These are phyloP conservation scores for Cryptococcus hybrid DNA, from an alignment of 1,284 basidiomycete genomes.

Conservation along the genomic window DNA sequence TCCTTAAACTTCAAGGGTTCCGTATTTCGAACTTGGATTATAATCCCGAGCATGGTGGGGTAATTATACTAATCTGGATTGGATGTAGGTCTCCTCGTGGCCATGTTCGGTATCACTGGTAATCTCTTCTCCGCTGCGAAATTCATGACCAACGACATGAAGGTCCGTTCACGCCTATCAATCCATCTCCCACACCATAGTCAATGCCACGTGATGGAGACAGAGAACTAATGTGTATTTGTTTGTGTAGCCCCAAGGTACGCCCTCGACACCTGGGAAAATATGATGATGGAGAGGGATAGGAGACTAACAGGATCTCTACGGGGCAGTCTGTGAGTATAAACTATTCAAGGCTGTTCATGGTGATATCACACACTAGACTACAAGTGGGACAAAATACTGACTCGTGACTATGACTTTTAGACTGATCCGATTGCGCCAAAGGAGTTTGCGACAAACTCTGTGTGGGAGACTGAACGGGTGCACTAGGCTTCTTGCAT, in stretches of 20 bases:
- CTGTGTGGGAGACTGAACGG: constrained; percentile 70
- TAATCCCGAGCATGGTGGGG: background rate
- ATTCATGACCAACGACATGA: constrained; percentile 78
- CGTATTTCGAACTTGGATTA: background rate
- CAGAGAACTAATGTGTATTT: background rate
- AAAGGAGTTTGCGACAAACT: constrained; percentile 70
- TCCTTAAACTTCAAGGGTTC: background rate
- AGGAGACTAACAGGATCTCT: constrained; percentile 79
- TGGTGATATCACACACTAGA: no score
- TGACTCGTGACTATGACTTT: no score
- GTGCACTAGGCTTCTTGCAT: constrained; percentile 19
- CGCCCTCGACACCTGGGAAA: constrained; percentile 81
- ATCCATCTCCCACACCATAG: background rate
- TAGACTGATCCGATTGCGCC: constrained; percentile 73
- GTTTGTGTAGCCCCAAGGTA: constrained; percentile 71
- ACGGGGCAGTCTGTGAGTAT: constrained; percentile 76
- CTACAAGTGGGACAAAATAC: no score
- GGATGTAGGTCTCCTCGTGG: constrained; percentile 69
- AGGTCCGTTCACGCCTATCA: constrained; percentile 57
- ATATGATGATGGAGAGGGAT: constrained; percentile 93
- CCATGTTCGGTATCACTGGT: constrained; percentile 84
- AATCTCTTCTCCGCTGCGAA: constrained; percentile 76
- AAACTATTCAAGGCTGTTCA: background rate
- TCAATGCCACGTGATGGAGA: background rate
- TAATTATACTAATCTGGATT: background rate